Evolutionary conservation across 306 rosid species (phyloP).

Genomic region (Clitoria ternatea): DNA sequence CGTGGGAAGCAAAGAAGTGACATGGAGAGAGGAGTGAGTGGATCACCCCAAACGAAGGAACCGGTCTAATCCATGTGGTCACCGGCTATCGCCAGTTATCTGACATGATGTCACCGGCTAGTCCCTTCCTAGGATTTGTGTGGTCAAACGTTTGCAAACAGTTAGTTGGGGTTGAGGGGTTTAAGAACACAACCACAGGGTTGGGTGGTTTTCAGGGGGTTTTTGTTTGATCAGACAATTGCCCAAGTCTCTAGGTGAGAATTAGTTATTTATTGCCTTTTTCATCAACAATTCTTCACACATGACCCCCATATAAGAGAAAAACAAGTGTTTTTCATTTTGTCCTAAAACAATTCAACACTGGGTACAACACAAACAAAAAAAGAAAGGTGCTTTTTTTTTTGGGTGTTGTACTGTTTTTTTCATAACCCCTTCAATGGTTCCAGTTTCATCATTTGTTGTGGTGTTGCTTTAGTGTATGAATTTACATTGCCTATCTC

Average conservation of each 20-base stretch:
- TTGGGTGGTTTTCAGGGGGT: constrained; percentile 47
- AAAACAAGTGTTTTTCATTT: neutral
- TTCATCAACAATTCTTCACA: neutral
- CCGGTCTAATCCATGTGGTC: constrained; percentile 48
- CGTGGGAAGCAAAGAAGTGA: constrained; percentile 42
- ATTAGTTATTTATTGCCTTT: neutral
- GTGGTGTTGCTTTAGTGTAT: neutral
- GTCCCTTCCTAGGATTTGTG: constrained; percentile 25
- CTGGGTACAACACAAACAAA: too few relatives aligned
- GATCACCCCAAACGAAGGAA: constrained; percentile 53
- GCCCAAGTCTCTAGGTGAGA: constrained; percentile 42
- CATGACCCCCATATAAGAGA: neutral
- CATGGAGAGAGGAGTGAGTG: constrained; percentile 40
- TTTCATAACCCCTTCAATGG: constrained; percentile 11
- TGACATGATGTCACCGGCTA: constrained; percentile 25
- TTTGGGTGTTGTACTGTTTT: neutral
- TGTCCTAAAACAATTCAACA: neutral
- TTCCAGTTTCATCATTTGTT: constrained; percentile 8
- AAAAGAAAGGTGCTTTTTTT: neutral
- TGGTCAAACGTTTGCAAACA: constrained; percentile 44
- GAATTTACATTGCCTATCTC: constrained; percentile 26
- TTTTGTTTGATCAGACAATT: constrained; percentile 49
- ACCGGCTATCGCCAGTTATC: constrained; percentile 42
- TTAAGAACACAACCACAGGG: constrained; percentile 39
- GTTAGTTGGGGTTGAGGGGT: constrained; percentile 49